phyloP scores from a whole-genome alignment of 768 basidiomycete species.

The Hemileccinum rubropunctum region DNA sequence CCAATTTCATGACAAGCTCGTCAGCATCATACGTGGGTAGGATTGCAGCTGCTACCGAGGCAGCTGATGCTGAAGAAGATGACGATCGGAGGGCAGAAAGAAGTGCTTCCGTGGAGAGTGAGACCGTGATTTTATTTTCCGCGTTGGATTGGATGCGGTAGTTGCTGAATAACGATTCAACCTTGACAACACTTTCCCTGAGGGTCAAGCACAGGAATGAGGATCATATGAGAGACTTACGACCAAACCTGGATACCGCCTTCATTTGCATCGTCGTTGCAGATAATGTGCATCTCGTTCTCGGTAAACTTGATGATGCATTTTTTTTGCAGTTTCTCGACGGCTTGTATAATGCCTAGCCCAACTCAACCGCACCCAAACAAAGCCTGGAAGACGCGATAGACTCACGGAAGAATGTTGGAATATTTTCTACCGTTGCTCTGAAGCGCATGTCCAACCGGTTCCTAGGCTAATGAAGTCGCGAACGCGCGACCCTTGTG shows the following conservation, averaged over 20 bases:
- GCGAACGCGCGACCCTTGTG: slow-evolving; percentile 9
- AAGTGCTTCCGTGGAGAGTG: slow-evolving; percentile 72
- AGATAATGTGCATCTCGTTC: slow-evolving; percentile 76
- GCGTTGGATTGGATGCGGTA: slow-evolving; percentile 89
- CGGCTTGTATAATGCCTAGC: slow-evolving; percentile 72
- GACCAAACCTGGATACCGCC: slow-evolving; percentile 89
- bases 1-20: slow-evolving; percentile 77
- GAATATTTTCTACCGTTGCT: slow-evolving; percentile 55
- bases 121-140: slow-evolving; percentile 74
- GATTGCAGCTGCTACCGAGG: slow-evolving; percentile 29
- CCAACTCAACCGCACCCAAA: background rate
- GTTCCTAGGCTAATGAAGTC: too few species aligned
- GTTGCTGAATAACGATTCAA: slow-evolving; percentile 63
- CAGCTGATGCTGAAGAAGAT: slow-evolving; percentile 45
- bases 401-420: slow-evolving; percentile 51
- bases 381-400: background rate
- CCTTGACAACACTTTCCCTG: slow-evolving; percentile 54
- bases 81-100: slow-evolving; percentile 70
- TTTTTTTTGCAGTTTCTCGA: slow-evolving; percentile 82
- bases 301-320: slow-evolving; percentile 81
- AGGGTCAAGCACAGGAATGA: slow-evolving; percentile 7
- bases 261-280: slow-evolving; percentile 74
- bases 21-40: slow-evolving; percentile 47
- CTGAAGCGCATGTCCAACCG: slow-evolving; percentile 55
- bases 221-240: slow-evolving; percentile 41